Evolutionary conservation across 2,329 filamentous ascomycete species (phyloP), one percentile per base, ranked within the genome.

Genomic region (Phaeosphaeria sp.): DNA sequence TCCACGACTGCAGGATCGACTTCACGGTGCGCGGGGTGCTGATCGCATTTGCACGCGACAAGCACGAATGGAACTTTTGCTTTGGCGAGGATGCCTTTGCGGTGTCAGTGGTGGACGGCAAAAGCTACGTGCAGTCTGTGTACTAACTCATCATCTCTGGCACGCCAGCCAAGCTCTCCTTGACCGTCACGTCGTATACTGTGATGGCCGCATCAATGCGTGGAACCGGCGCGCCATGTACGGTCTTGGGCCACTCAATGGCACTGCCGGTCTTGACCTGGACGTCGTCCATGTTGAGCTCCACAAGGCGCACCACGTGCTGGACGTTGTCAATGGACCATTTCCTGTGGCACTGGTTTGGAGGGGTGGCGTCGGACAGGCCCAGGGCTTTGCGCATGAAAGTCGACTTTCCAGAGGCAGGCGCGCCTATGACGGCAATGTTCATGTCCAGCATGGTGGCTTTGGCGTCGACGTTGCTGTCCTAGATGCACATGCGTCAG

Each of bases 1-100:
- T 91, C 88, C 56, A 95, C 84, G 54, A 81, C 84, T 25, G 87
- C 83, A 15, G 89, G 85, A 70, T 94, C 88, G 55, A 96, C 83
- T 72, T 92, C 85, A 71, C 90, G 88, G 58, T 87, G 81, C 56
- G 86, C 84, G 61, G 89, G 86, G 48, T 89, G 88, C 50, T 88
- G 86, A 76, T 97, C 94, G 81, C 92, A 96, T 82, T 97, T 97
- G 76, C 89, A 94, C 54, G 92, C 92, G 51, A 96, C 91, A 43
- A 97, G 85, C 61, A 94, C 84, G 52, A 90, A 90, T 9, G 93
- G 92, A 41, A 96, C 79, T 22, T 85, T 84, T 18, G 90, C 88
- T 67, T 89, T 90, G 56, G 87, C 85, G 51, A 96, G 83, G 43
- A 89, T 89, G 79, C 87, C 93, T 96, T 18, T 21, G 3, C 3